These are phyloP conservation scores for Helicostylum pulchrum DNA, from an alignment of 192 early-diverging fungal genomes.

Conservation along the genomic window DNA sequence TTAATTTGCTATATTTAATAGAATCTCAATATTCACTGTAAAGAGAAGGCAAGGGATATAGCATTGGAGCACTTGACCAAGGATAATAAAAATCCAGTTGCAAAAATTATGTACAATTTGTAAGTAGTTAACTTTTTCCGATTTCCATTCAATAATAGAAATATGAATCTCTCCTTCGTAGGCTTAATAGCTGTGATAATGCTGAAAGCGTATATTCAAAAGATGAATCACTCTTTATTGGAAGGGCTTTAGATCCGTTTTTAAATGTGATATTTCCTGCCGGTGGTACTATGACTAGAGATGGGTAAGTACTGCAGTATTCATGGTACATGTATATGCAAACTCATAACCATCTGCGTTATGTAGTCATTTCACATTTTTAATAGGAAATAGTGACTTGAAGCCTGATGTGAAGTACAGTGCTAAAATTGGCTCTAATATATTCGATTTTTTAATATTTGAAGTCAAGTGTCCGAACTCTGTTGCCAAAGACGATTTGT, in stretches of 20 bases:
- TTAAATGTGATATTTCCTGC: neutral
- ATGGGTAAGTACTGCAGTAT: conserved; percentile 11
- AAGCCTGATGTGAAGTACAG: conserved; percentile 7
- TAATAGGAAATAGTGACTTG: conserved; percentile 3
- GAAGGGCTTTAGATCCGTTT: conserved; percentile 6
- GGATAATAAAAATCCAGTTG: conserved; percentile 1
- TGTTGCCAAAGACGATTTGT: conserved; percentile 3
- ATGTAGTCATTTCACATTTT: conserved; percentile 4
- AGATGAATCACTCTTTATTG: conserved; percentile 8
- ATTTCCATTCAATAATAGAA: conserved; percentile 5
- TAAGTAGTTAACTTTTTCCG: conserved; percentile 3
- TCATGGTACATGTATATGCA: conserved; percentile 1
- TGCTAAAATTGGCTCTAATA: neutral
- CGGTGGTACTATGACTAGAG: conserved; percentile 3
- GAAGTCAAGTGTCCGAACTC: conserved; percentile 2
- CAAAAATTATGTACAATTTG: conserved; percentile 14
- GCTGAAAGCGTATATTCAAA: neutral
- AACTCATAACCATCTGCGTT: conserved; percentile 7
- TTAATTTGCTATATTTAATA: conserved; percentile 6
- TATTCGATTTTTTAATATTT: conserved; percentile 10
- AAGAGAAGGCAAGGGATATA: conserved; percentile 7
- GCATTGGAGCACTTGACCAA: neutral
- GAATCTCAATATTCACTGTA: conserved; percentile 6
- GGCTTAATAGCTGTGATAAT: conserved; percentile 7
- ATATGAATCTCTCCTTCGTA: conserved; percentile 3